Evolutionary conservation across 345 rosid species (phyloP).

Genomic region (Trapa bicornis): DNA sequence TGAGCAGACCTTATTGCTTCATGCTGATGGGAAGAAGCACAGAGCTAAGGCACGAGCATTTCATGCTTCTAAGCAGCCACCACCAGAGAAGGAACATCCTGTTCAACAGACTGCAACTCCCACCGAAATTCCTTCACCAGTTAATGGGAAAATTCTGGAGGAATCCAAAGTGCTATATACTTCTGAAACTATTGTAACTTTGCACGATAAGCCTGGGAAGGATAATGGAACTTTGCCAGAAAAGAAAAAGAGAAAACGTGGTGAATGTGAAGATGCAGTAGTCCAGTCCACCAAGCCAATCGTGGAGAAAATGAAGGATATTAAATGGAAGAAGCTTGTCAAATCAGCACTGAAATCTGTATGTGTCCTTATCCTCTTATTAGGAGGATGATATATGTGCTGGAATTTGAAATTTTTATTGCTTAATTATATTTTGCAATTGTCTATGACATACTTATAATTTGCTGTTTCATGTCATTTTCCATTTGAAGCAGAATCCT

Average conservation of each 20-base stretch:
- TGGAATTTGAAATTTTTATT: neutral
- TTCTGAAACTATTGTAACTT: conserved; percentile 11
- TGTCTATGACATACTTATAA: neutral
- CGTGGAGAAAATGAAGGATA: conserved; percentile 41
- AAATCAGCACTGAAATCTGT: conserved; percentile 53
- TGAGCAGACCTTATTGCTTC: conserved; percentile 71
- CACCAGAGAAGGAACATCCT: conserved; percentile 29
- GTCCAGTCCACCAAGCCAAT: conserved; percentile 24
- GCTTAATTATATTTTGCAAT: neutral
- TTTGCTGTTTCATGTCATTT: neutral
- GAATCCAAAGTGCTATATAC: conserved; percentile 23
- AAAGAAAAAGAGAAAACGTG: conserved; percentile 49
- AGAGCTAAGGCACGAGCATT: conserved; percentile 58
- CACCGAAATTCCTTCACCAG: conserved; percentile 12
- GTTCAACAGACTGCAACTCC: conserved; percentile 21
- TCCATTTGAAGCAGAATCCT: conserved; percentile 30
- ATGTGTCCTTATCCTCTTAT: conserved; percentile 14
- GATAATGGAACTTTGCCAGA: conserved; percentile 22
- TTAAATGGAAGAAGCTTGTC: conserved; percentile 78
- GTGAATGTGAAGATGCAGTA: conserved; percentile 23
- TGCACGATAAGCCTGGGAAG: conserved; percentile 9
- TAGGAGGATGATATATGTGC: neutral
- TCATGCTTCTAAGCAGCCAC: conserved; percentile 45
- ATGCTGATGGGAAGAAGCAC: conserved; percentile 96
- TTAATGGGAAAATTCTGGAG: conserved; percentile 5